Evolutionary conservation across 177 flowering plant genomes (phyloP).

Genomic region (Vitis hybrid): DNA sequence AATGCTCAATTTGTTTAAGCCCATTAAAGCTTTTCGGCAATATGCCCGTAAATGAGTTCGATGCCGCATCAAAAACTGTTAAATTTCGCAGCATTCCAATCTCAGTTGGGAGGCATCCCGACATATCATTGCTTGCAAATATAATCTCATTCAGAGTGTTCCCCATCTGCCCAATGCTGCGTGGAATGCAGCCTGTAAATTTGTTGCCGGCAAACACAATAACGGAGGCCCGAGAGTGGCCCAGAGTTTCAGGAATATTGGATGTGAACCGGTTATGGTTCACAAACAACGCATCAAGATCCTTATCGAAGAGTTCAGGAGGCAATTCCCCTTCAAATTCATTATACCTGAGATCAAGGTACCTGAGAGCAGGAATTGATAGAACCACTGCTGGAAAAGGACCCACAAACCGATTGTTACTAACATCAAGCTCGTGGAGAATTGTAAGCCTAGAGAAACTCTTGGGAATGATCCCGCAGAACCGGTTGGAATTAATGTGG

Average conservation of each 20-base stretch:
- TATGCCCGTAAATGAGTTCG: constrained; percentile 23
- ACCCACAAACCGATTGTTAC: constrained; percentile 37
- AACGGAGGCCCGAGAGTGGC: constrained; percentile 33
- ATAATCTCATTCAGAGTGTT: constrained; percentile 32
- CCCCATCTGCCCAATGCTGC: constrained; percentile 30
- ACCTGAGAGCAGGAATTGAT: constrained; percentile 17
- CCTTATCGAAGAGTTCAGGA: constrained; percentile 21
- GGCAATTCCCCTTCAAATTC: constrained; percentile 36
- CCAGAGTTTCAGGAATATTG: constrained; percentile 27
- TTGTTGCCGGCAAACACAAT: constrained; percentile 30
- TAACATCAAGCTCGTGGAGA: constrained; percentile 28
- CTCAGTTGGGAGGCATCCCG: constrained; percentile 27
- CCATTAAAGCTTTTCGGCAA: constrained; percentile 25
- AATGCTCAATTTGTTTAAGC: constrained; percentile 16
- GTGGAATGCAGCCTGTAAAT: constrained; percentile 31
- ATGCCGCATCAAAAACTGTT: constrained; percentile 24
- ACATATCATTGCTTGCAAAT: constrained; percentile 19
- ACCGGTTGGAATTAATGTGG: constrained; percentile 34
- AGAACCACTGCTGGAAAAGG: constrained; percentile 24
- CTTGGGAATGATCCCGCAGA: constrained; percentile 32
- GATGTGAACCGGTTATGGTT: constrained; percentile 35
- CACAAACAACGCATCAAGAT: constrained; percentile 32
- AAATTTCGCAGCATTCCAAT: constrained; percentile 26
- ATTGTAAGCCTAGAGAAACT: constrained; percentile 20
- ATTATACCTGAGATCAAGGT: constrained; percentile 34